Conservation (phyloP, 2,329 filamentous ascomycete genomes). For the Alternaria tenuissima region DNA sequence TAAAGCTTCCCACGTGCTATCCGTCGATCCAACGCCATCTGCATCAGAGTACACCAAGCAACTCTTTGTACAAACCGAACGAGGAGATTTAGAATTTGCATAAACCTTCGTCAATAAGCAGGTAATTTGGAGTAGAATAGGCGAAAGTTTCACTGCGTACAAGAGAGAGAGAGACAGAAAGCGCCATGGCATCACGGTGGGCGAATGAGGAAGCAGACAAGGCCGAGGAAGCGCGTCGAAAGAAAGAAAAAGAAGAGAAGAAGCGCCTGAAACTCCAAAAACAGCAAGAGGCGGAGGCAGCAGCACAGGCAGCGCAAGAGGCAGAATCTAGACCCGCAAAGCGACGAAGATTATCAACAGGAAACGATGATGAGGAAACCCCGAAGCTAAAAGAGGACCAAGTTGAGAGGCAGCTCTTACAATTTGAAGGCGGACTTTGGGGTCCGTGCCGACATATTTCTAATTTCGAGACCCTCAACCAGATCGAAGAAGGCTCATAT, state of each 20-base stretch:
- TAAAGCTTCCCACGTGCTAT: conserved; percentile 8
- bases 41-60: background rate
- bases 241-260: conserved; percentile 88
- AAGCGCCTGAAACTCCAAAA: conserved; percentile 84
- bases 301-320: conserved; percentile 37
- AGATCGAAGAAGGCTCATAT: conserved; percentile 97
- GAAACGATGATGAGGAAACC: conserved; percentile 43
- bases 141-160: background rate
- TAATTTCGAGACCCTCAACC: conserved; percentile 90
- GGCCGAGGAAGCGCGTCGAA: conserved; percentile 74
- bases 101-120: background rate
- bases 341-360: conserved; percentile 65
- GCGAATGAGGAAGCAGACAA: conserved; percentile 83
- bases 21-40: background rate
- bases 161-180: conserved; percentile 14
- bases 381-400: conserved; percentile 31
- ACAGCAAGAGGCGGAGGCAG: conserved; percentile 71
- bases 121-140: background rate
- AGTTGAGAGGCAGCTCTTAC: conserved; percentile 67
- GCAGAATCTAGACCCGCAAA: conserved; percentile 61
- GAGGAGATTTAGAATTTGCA: background rate
- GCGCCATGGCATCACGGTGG: conserved; percentile 78
- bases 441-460: conserved; percentile 78
- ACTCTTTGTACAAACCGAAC: background rate
- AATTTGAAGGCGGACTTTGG: conserved; percentile 75